Conservation (phyloP, 805 yeast genomes). For the Suhomyces prunicola region DNA sequence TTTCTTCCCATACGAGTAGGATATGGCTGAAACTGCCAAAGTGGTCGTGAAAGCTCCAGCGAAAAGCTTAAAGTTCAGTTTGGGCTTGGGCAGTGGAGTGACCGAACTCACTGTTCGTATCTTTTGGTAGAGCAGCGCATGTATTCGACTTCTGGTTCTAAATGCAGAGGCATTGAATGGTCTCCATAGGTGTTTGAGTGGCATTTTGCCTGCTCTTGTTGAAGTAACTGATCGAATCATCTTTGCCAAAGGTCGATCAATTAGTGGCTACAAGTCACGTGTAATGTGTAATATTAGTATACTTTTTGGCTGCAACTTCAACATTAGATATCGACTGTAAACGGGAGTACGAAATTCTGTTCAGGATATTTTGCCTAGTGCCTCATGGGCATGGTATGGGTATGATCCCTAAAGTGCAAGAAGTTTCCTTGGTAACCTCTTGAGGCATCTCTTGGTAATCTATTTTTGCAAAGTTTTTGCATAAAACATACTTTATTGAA, state of each 20-base stretch:
- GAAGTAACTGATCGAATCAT: not conserved
- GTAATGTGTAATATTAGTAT: not conserved
- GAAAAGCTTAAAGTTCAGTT: not conserved
- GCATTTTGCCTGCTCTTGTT: not conserved
- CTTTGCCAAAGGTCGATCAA: not conserved
- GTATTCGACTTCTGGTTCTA: not conserved
- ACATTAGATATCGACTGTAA: not conserved
- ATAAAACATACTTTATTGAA: not conserved
- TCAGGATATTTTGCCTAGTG: not conserved
- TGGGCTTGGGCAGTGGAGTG: not conserved
- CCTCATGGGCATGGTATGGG: not conserved
- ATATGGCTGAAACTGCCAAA: not conserved
- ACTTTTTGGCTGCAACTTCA: not conserved
- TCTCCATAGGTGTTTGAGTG: not conserved
- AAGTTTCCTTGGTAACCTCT: not conserved
- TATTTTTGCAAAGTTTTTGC: not conserved
- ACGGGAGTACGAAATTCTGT: not conserved
- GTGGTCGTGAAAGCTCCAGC: not conserved
- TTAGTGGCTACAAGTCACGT: not conserved
- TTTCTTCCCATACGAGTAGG: not conserved
- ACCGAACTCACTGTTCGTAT: not conserved
- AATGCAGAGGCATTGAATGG: not conserved
- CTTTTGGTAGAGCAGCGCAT: not conserved
- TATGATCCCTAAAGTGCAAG: not conserved
- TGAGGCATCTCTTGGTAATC: not conserved